Evolutionary conservation across 192 early-diverging fungal genomes (phyloP), one percentile per base, ranked within the genome.

Genomic region (Lunasporangiospora selenospora): DNA sequence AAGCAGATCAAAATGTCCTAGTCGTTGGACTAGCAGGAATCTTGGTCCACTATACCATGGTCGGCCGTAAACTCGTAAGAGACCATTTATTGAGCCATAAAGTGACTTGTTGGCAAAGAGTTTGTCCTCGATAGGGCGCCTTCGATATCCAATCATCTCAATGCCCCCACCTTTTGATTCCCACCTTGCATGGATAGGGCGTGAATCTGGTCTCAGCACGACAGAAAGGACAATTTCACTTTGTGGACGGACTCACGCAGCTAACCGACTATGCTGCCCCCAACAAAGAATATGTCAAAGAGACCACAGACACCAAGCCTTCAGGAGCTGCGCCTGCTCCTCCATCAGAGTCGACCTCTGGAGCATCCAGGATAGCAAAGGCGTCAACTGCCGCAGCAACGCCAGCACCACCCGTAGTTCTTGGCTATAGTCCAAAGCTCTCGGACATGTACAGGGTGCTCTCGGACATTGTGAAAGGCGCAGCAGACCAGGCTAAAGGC

Each of bases 1-100:
- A 86, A 57, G 79, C 79, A 2, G 70, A 79, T 67, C 71, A 71
- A 37, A 65, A 76, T 45, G 85, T 86, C 7, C 58, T 88, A 9
- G 58, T 88, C 18, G 77, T 86, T 13, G 85, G 87, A 0, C 61
- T 88, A 7, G 69, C 81, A 11, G 83, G 86, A 34, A 85, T 81
- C 53, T 77, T 85, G 23, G 81, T 81, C 15, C 87, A 88, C 58
- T 88, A 88, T 60, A 71, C 76, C 32, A 66, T 81, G 27, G 77
- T 88, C 34, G 80, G 81, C 34, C 65, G 80, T 29, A 88, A 88
- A 51, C 67, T 88, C 54, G 87, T 81, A 81, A 53, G 59, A n/a
- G n/a, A n/a, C n/a, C n/a, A n/a, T n/a, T n/a, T n/a, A n/a, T n/a
- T n/a, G n/a, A n/a, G n/a, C n/a, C n/a, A n/a, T n/a, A n/a, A n/a